A percentile compares a stretch with the other conserved stretches of the same genome.
phyloP scores from a whole-genome alignment of 169 alveolate species.

The Sarcocystis neurona region DNA sequence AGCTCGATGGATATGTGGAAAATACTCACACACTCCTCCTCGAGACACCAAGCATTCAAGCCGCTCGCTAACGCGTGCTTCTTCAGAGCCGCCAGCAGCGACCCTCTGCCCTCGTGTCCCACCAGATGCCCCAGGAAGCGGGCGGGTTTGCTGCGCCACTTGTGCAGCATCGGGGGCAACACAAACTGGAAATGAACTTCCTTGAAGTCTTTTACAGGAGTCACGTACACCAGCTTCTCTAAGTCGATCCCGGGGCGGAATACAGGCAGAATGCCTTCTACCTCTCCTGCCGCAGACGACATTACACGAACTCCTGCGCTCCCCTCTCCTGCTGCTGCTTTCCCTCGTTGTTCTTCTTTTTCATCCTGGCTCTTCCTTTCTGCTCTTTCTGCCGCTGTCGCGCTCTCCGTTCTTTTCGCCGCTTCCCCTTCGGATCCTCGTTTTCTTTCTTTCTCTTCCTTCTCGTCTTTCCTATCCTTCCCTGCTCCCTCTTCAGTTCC shows the following conservation, averaged over 20 bases:
- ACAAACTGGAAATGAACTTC: conserved; percentile 41
- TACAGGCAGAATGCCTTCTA: not conserved
- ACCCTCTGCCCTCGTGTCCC: conserved; percentile 81
- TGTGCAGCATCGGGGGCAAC: conserved; percentile 42
- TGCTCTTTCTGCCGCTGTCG: too few relatives aligned
- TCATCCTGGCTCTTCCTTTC: too few relatives aligned
- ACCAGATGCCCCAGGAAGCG: conserved; percentile 61
- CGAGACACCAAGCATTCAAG: conserved; percentile 17
- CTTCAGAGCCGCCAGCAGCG: conserved; percentile 74
- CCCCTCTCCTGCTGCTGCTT: too few relatives aligned
- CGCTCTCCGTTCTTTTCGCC: too few relatives aligned
- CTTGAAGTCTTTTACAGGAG: not conserved
- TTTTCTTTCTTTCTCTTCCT: too few relatives aligned
- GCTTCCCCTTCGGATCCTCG: too few relatives aligned
- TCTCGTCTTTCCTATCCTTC: too few relatives aligned
- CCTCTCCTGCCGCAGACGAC: too few relatives aligned
- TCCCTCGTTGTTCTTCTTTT: too few relatives aligned
- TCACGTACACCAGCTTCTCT: not conserved
- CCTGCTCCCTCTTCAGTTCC: too few relatives aligned
- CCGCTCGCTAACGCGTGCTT: conserved; percentile 74
- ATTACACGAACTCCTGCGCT: too few relatives aligned
- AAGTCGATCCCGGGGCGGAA: conserved; percentile 5
- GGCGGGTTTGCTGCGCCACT: conserved; percentile 7
- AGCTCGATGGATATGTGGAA: conserved; percentile 22
- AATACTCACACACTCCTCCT: conserved; percentile 28